Evolutionary conservation across 2,329 filamentous ascomycete genomes (phyloP), one percentile per base, ranked within the genome.

Genomic region (Penicillium sp.): DNA sequence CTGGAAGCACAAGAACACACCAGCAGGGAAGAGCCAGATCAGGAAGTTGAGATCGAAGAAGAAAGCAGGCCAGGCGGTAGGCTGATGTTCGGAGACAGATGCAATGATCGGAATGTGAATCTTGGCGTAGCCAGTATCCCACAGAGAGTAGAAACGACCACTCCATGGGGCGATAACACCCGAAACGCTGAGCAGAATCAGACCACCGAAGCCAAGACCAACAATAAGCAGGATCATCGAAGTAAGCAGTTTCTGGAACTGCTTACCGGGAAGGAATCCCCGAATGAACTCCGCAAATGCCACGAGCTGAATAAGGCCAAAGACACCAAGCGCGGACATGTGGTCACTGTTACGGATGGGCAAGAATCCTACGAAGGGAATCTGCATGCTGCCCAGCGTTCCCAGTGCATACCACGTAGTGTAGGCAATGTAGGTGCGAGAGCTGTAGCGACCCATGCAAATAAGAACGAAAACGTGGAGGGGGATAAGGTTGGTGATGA

Each of bases 31-130:
- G 52, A 99, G 87, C 95, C 95, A 99, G 78, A 99, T 96, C 70
- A 99, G 84, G 81, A 99, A 87, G 81, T 96, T 97, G 67, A 99
- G 83, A 71, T 99, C 95, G 76, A 99, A 99, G 82, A 99, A 99
- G 84, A 97, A 99, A 16, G 96, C 91, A 2, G 95, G 95, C 95
- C 95, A 99, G 44, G 95, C 95, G 37, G 95, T 99, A 54, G 95
- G 95, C 79, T 99, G 95, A 80, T 99, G 95, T 79, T 99, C 95
- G 1, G 95, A 99, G 47, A 99, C 95, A n/a, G 95, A 99, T 3
- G 95, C 95, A 74, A 99, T 99, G 73, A 99, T 99, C 60, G 95
- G 95, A 72, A 99, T 99, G 72, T 99, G 95, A 63, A 98, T 96
- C 83, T 99, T 99, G 70, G 95, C 95, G 73, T 99, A 99, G 68